Evolutionary conservation across 1,284 basidiomycete species (phyloP), one percentile per base, ranked within the genome.

Genomic region (Puccinia novopanici): DNA sequence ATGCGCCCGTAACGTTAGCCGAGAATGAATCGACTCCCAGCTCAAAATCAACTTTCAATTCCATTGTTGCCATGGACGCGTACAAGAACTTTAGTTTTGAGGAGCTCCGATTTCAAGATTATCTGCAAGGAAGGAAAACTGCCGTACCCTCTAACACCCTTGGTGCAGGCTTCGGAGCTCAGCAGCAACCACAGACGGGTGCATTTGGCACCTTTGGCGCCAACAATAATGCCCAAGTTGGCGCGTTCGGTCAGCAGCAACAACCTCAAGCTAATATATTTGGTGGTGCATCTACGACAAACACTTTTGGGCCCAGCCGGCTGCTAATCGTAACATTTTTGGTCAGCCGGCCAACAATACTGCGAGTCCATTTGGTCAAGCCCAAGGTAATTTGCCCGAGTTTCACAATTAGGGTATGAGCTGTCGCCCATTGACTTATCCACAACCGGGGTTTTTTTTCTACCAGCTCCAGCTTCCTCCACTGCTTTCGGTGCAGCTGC

Each of bases 41-140:
- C 54, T 50, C 42, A 24, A 80, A 80, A 80, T 80, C 71, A 27
- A 65, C 63, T 37, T 80, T 80, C 34, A 73, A 80, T 37, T 74
- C 71, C 17, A 80, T 80, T 37, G 57, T 65, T 15, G 78, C 71
- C 27, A 80, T 80, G 78, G 78, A 80, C 42, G 71, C 78, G 52
- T 80, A 80, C 59, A 80, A 80, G 63, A 80, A 67, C 59, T 73
- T 63, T 24, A 74, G 71, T 34, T 80, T 80, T 68, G 78, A 80
- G 45, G 78, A 80, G 59, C 70, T 80, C 19, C 70, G 78, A 15
- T 74, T 80, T 24, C 78, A 80, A 57, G 78, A 80, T 55, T 80
- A 80, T 45, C 15, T 55, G 48, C 78, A 74, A 61, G 78, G 78
- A 45, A 55, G 78, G 30, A 80, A 80, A 68, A 74, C 71, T 45